Percentiles rank a stretch among this genome's conserved stretches.
Conservation (phyloP, 306 rosid species). For the Inga leiocalycina region DNA sequence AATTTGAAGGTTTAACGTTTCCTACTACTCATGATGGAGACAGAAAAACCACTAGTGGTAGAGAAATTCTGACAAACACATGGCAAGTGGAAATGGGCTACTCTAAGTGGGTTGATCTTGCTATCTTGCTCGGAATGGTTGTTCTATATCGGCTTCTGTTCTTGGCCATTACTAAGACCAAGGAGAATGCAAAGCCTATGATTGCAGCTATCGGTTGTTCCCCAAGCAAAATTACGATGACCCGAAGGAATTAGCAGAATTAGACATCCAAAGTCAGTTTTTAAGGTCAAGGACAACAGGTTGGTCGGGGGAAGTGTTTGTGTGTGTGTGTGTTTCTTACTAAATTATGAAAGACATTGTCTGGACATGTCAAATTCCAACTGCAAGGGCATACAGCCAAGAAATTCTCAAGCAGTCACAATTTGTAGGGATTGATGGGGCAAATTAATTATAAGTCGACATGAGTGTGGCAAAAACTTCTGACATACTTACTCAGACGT, state of each 20-base stretch:
- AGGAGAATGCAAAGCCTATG: conserved; percentile 36
- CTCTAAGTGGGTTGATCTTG: conserved; percentile 59
- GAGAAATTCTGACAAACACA: conserved; percentile 32
- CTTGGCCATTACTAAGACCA: conserved; percentile 38
- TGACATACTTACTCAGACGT: background rate
- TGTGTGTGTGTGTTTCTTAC: background rate
- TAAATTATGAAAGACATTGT: background rate
- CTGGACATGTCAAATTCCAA: background rate
- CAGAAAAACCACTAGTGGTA: conserved; percentile 24
- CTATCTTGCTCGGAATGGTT: conserved; percentile 47
- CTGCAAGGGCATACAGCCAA: background rate
- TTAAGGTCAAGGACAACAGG: background rate
- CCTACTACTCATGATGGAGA: background rate
- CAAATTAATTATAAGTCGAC: background rate
- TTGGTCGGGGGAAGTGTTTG: background rate
- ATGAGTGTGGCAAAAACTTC: background rate
- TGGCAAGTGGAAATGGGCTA: conserved; percentile 46
- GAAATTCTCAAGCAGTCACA: background rate
- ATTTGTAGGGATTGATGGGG: background rate
- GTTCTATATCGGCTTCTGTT: conserved; percentile 47
- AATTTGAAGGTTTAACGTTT: conserved; percentile 41
- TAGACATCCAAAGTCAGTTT: background rate
- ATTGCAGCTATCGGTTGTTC: background rate
- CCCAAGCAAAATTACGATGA: conserved; percentile 8
- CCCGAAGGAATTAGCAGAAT: conserved; percentile 2